These are phyloP conservation scores for Pseudogymnoascus sp. DNA, from an alignment of 2,329 filamentous ascomycete species.

Conservation along the genomic window DNA sequence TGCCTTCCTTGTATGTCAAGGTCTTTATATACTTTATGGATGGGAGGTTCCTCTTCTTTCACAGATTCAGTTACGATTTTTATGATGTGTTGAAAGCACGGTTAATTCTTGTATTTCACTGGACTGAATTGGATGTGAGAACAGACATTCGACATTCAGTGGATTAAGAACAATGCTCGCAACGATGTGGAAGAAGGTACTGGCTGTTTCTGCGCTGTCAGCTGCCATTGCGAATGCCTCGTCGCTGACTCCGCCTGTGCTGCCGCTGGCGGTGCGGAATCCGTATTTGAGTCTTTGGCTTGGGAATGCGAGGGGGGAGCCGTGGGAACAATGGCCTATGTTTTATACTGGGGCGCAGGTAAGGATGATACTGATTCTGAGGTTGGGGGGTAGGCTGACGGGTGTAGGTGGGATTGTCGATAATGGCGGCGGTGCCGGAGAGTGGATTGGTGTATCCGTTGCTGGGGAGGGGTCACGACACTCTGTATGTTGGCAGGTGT, in stretches of 20 bases:
- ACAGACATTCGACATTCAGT: not conserved
- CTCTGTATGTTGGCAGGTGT: not conserved
- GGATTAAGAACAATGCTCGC: not conserved
- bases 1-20: not conserved
- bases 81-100: not conserved
- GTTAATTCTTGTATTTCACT: not conserved
- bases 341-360: conserved; percentile 76
- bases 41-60: not conserved
- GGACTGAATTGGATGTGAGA: not conserved
- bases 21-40: not conserved
- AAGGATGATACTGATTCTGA: not conserved
- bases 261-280: conserved; percentile 52
- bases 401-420: conserved; percentile 49
- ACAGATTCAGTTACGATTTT: not conserved
- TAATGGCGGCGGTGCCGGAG: conserved; percentile 55
- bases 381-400: conserved; percentile 2
- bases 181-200: not conserved
- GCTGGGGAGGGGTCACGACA: conserved; percentile 45
- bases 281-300: conserved; percentile 57
- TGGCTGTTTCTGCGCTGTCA: conserved; percentile 22
- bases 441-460: conserved; percentile 56
- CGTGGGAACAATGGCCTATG: conserved; percentile 82
- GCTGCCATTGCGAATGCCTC: conserved; percentile 37
- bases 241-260: conserved; percentile 46
- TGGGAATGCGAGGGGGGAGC: conserved; percentile 59